Conservation (phyloP, 106 monocot species). For the Triglochin maritima region DNA sequence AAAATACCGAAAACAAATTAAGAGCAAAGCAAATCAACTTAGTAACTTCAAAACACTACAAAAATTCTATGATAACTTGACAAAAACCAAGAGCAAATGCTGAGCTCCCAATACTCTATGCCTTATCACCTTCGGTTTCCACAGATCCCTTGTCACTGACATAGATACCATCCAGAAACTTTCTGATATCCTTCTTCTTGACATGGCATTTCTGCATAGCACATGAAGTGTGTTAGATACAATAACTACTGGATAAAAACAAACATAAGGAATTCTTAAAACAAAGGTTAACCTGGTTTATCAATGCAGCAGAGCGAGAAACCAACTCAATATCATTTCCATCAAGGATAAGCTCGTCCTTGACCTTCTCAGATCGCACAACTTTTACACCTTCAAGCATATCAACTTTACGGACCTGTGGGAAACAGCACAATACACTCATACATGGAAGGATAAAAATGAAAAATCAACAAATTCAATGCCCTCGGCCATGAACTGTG, state of each 20-base stretch:
- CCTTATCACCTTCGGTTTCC: no score
- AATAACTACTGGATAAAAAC: neutral
- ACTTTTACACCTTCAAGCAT: slow-evolving; percentile 68
- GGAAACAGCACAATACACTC: neutral
- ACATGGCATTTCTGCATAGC: slow-evolving; percentile 64
- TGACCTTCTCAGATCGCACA: slow-evolving; percentile 69
- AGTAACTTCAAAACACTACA: no score
- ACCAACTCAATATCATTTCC: slow-evolving; percentile 87
- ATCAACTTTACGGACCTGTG: slow-evolving; percentile 72
- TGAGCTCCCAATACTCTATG: no score
- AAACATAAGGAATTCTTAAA: neutral
- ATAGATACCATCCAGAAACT: slow-evolving; percentile 85
- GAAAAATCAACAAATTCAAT: neutral
- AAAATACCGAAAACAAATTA: no score
- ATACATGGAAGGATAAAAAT: neutral
- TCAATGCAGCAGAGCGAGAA: slow-evolving; percentile 73
- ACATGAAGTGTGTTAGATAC: neutral
- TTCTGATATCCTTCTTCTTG: slow-evolving; percentile 80
- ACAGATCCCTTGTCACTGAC: slow-evolving; percentile 59
- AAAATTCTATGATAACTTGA: no score
- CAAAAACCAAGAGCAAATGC: neutral
- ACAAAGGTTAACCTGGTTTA: slow-evolving; percentile 51
- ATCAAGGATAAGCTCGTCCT: slow-evolving; percentile 83
- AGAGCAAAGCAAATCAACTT: no score
- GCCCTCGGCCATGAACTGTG: no score